These are phyloP conservation scores for Caryopteris hybrid DNA, from an alignment of 305 asterid species.

Conservation along the genomic window DNA sequence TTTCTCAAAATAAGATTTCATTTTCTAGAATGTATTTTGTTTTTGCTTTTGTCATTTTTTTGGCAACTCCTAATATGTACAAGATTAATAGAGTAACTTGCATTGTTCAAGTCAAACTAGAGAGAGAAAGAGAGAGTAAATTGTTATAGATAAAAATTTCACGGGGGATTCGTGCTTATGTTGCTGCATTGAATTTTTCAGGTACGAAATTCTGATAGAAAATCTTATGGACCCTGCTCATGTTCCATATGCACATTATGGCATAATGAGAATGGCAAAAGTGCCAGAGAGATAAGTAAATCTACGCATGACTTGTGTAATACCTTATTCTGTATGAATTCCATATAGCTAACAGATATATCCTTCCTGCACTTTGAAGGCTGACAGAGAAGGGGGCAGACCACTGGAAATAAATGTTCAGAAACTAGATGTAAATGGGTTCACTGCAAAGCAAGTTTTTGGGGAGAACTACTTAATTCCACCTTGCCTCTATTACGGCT, in stretches of 20 bases:
- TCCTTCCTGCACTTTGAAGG: slow-evolving; percentile 72
- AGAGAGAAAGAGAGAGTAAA: no score
- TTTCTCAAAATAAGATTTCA: no score
- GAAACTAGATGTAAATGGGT: slow-evolving; percentile 49
- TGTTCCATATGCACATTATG: slow-evolving; percentile 83
- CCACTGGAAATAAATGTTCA: slow-evolving; percentile 59
- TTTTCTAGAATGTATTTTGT: no score
- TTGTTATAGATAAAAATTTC: background rate
- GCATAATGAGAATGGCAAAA: slow-evolving; percentile 53
- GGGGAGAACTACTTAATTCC: slow-evolving; percentile 53
- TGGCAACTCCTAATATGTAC: no score
- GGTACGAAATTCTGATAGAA: slow-evolving; percentile 84
- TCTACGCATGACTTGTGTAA: slow-evolving; percentile 18
- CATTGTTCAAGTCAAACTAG: no score
- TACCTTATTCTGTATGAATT: background rate
- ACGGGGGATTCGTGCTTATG: background rate
- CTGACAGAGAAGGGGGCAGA: slow-evolving; percentile 92
- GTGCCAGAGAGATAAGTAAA: slow-evolving; percentile 73
- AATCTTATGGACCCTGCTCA: slow-evolving; percentile 99
- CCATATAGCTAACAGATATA: slow-evolving; percentile 34
- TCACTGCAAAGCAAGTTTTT: slow-evolving; percentile 41
- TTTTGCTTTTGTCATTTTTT: no score
- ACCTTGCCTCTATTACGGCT: slow-evolving; percentile 68
- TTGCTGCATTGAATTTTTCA: slow-evolving; percentile 24
- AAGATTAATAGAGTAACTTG: no score